Evolutionary conservation across 2,329 filamentous ascomycete species (phyloP), one percentile per base, ranked within the genome.

Genomic region (Colletotrichum sp.): DNA sequence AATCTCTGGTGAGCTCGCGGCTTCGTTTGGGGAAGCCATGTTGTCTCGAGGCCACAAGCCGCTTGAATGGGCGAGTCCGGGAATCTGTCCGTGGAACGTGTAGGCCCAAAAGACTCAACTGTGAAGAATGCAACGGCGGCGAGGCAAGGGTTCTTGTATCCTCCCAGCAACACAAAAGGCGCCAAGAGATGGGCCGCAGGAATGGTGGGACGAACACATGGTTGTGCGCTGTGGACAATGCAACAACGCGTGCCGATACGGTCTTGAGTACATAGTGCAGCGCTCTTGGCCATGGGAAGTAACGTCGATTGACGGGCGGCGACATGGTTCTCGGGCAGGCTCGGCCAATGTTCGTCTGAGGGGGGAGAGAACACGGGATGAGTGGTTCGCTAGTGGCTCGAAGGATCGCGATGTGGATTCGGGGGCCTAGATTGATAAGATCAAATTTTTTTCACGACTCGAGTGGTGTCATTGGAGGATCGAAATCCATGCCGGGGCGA

Each of bases 371-470:
- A 32, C 26, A 24, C 26, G 49, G 26, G 24, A 21, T 13, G 52
- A 39, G 13, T 59, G 44, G 44, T 28, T 18, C 30, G 30, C 44
- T 62, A 68, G 70, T 62, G 36, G 49, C 28, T n/a, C 28, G 64
- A 72, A 72, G 70, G 70, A 72, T 72, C 70, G 26, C 21, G 34
- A 44, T 49, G 70, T 72, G 70, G 70, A 36, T 21, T 67, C 10
- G 34, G 32, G 62, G 70, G 63, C 28, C 36, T 36, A 69, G 70
- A 72, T 72, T 72, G 70, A 72, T 72, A 72, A 69, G 70, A 72
- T 69, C 55, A 55, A 69, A 39, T 52, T 30, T 62, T 62, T 69
- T 21, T 16, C 52, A 24, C 13, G 24, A 24, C 13, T 21, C 34
- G 34, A 18, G 32, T 49, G 49, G 52, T 68, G 34, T 30, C 34